phyloP scores from a whole-genome alignment of 129 eudicot species.

The Flaveria bidentis region DNA sequence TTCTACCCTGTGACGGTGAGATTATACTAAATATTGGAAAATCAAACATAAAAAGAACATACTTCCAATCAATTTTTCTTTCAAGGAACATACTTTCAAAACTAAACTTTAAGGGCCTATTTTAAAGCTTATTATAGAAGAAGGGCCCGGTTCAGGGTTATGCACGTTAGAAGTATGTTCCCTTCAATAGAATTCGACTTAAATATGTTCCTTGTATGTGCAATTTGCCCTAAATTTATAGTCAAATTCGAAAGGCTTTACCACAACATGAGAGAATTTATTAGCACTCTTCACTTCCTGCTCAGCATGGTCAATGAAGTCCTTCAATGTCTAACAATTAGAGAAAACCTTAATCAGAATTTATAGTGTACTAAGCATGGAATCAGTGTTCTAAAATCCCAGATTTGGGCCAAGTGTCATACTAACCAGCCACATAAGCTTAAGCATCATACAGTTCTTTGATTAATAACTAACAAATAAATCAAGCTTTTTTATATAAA shows the following conservation, averaged over 20 bases:
- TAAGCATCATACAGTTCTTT: neutral
- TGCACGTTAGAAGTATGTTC: neutral
- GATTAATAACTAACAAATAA: neutral
- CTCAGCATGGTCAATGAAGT: constrained; percentile 66
- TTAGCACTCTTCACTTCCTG: constrained; percentile 63
- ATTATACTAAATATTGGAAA: neutral
- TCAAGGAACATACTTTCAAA: constrained; percentile 6
- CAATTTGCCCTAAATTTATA: constrained; percentile 2
- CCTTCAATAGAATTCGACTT: neutral
- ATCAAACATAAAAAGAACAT: neutral
- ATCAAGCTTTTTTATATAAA: too few species aligned
- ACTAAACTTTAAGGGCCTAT: neutral
- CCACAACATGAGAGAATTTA: constrained; percentile 68
- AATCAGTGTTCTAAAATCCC: neutral
- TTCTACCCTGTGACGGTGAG: constrained; percentile 67
- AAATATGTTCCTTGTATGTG: constrained; percentile 14
- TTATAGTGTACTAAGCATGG: too few species aligned
- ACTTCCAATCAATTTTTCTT: constrained; percentile 1
- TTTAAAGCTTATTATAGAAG: neutral
- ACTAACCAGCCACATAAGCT: neutral
- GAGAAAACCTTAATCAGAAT: constrained; percentile 15
- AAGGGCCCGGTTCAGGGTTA: neutral
- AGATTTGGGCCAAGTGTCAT: neutral
- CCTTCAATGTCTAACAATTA: constrained; percentile 63
- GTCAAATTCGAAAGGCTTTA: constrained; percentile 38